Base-by-base conservation (phyloP, 1,284 basidiomycete species). In the Cryptococcus sp. region DNA sequence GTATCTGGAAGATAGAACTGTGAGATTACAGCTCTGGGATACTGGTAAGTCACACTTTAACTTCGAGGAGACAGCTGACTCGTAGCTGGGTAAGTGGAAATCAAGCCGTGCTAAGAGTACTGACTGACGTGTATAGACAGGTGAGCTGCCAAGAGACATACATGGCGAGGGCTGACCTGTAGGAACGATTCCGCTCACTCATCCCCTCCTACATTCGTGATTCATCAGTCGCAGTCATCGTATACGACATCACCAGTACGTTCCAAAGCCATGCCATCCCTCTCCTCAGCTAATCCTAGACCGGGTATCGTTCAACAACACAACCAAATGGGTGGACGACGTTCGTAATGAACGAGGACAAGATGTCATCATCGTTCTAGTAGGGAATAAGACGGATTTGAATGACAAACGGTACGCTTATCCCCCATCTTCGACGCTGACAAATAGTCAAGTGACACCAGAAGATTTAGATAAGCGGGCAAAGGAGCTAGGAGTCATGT, bases 171-270 rank as follows among this genome's bases (percentile, higher is more conserved):
- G 36, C 36, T 39, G 36, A 39, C 36, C 5, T n/a, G 36, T 55
- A 97, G 90, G 94, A 98, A 80, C 86, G 96, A 24, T 99, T 98
- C 77, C 83, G 96, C 54, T 97, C 92, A 10, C 79, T 99, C 59
- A 99, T 99, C 76, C 96, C 96, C 13, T 97, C 92, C 23, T 99
- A 99, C 76, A 99, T 98, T 66, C 87, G 94, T 56, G 94, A 98
- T 77, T 98, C 93, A 13, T 94, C 91, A 42, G 94, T 98, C 18
- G 94, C 94, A 13, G 96, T 98, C 60, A 91, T 98, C 48, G 94
- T 98, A 3, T 98, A 93, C 73, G 94, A 99, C 74, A 97, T 99
- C 60, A 98, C 96, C 59, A 98, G 93, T 94, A 64, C 68, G 88
- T 80, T n/a, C 11, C n/a, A n/a, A n/a, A n/a, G n/a, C n/a, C n/a